Evolutionary conservation across 1,284 basidiomycete species (phyloP).

Genomic region (Cystobasidiaceae sp.): DNA sequence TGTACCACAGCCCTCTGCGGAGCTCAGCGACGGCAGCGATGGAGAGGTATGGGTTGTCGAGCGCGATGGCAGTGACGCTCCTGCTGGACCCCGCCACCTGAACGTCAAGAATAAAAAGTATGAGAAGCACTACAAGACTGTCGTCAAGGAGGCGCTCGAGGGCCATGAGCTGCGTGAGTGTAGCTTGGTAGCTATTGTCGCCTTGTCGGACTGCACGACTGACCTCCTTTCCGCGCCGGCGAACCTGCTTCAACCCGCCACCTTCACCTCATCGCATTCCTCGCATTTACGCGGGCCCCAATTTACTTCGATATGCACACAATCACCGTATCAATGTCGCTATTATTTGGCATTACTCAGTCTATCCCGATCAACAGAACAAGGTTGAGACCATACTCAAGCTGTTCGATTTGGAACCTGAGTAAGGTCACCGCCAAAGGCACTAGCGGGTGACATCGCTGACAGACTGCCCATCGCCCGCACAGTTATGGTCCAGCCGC

Average conservation of each 20-base stretch:
- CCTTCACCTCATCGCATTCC: background rate
- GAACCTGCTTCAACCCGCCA: background rate
- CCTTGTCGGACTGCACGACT: background rate
- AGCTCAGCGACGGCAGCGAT: conserved; percentile 13
- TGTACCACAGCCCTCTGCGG: background rate
- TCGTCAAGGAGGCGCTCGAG: conserved; percentile 9
- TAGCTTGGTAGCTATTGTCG: background rate
- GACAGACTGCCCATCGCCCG: background rate
- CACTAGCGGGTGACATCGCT: no score
- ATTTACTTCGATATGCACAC: background rate
- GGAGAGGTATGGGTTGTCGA: conserved; percentile 1
- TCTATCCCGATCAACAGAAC: conserved; percentile 27
- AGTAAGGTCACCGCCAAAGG: no score
- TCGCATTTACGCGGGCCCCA: background rate
- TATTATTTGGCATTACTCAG: background rate
- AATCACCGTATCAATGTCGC: background rate
- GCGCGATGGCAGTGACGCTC: background rate
- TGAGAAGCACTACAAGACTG: conserved; percentile 16
- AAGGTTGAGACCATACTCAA: conserved; percentile 27
- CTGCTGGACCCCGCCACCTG: conserved; percentile 7
- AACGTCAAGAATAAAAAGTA: conserved; percentile 18
- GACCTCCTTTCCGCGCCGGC: background rate
- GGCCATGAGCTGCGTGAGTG: conserved; percentile 20
- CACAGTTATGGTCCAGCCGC: conserved; percentile 21
- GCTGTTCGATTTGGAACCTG: conserved; percentile 29